Conservation (phyloP, 352 stramenopile species). For the Phytopythium ostracodes region DNA sequence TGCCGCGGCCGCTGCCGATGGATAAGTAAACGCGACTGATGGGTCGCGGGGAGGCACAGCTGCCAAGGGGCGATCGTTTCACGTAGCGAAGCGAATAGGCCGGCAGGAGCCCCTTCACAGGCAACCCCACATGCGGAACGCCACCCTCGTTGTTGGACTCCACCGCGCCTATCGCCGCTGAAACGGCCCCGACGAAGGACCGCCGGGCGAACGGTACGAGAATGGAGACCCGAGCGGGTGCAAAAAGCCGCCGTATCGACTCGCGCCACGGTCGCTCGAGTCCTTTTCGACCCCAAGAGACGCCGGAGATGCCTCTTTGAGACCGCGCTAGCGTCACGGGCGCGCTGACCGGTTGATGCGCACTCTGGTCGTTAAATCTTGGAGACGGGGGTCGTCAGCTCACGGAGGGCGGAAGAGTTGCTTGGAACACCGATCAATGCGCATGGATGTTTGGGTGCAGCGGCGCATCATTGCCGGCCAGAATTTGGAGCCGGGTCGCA, state of each 20-base stretch:
- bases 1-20: background rate
- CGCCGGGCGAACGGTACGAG: background rate
- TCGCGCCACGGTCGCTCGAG: background rate
- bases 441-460: no score
- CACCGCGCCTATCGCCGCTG: background rate
- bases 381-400: no score
- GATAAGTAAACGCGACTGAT: background rate
- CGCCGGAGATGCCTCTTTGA: background rate
- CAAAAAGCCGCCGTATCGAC: background rate
- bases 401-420: no score
- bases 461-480: no score
- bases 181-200: background rate
- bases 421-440: no score
- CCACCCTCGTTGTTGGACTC: background rate
- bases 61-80: constrained; percentile 6
- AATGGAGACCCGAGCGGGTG: background rate
- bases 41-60: background rate
- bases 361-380: background rate
- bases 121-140: background rate
- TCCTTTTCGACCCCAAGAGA: background rate
- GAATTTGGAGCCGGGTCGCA: no score
- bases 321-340: background rate
- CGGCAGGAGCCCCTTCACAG: background rate
- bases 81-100: background rate
- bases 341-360: background rate